Percentiles rank a stretch among this genome's conserved stretches.
phyloP scores from a whole-genome alignment of 2,329 filamentous ascomycete genomes.

The Talaromyces pinophilus region DNA sequence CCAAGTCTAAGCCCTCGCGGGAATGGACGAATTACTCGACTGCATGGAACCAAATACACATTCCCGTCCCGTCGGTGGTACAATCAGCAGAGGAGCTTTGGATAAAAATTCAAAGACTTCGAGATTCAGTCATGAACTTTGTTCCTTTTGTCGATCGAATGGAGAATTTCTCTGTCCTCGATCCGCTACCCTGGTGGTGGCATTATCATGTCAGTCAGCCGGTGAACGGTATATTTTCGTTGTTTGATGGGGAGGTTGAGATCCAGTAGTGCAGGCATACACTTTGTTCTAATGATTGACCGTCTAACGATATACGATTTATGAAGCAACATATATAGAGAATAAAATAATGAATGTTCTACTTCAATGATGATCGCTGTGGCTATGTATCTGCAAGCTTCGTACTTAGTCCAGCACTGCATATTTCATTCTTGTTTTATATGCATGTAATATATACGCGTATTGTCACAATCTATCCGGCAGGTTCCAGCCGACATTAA shows the following conservation, averaged over 20 bases:
- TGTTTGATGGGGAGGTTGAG: constrained; percentile 6
- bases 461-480: background rate
- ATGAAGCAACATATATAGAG: background rate
- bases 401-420: background rate
- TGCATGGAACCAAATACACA: background rate
- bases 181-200: constrained; percentile 60
- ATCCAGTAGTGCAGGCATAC: background rate
- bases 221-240: constrained; percentile 27
- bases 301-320: background rate
- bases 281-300: background rate
- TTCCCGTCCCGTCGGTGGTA: background rate
- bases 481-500: constrained; percentile 9
- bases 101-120: constrained; percentile 24
- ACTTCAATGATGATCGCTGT: background rate
- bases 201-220: constrained; percentile 61
- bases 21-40: background rate
- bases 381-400: constrained; percentile 6
- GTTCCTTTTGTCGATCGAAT: constrained; percentile 29
- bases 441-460: background rate
- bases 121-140: constrained; percentile 26
- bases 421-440: background rate
- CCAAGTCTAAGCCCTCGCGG: background rate
- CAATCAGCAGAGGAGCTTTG: constrained; percentile 18
- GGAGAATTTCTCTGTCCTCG: constrained; percentile 53
- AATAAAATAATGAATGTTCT: background rate